These are phyloP conservation scores for Malassezia equina DNA, from an alignment of 1,284 basidiomycete species.

Conservation along the genomic window DNA sequence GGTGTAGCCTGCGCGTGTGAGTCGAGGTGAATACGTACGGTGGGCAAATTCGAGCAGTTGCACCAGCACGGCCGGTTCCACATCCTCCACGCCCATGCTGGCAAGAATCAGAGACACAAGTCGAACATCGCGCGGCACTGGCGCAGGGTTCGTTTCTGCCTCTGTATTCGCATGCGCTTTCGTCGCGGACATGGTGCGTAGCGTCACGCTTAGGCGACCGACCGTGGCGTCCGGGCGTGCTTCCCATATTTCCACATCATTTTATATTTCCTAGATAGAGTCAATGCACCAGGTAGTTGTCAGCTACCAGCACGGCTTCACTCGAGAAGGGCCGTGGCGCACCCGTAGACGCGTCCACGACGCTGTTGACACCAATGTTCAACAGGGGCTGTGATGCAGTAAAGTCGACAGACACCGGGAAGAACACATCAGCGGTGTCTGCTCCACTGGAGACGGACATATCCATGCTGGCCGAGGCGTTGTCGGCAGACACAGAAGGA, in stretches of 20 bases:
- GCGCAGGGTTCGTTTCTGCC: neutral
- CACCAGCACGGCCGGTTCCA: constrained; percentile 83
- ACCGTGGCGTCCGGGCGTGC: neutral
- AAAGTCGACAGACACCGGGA: constrained; percentile 80
- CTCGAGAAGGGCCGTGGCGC: constrained; percentile 5
- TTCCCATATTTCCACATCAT: constrained; percentile 1
- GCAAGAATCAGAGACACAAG: constrained; percentile 84
- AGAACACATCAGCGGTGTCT: constrained; percentile 73
- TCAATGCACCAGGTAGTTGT: constrained; percentile 13
- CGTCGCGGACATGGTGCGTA: constrained; percentile 12
- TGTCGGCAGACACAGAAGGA: constrained; percentile 55
- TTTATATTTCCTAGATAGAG: constrained; percentile 3
- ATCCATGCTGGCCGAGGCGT: constrained; percentile 57
- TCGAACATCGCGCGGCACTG: constrained; percentile 69
- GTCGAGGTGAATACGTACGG: constrained; percentile 50
- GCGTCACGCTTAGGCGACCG: neutral
- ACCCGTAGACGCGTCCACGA: neutral
- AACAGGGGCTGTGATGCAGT: constrained; percentile 67
- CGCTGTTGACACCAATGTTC: constrained; percentile 56
- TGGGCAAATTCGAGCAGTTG: constrained; percentile 93
- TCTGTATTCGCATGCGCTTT: neutral
- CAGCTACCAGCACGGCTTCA: constrained; percentile 6
- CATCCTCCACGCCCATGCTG: constrained; percentile 85
- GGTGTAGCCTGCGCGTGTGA: constrained; percentile 59
- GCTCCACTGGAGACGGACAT: constrained; percentile 64